phyloP scores from a whole-genome alignment of 108 stramenopile species.

The Skeletonema marinoi region DNA sequence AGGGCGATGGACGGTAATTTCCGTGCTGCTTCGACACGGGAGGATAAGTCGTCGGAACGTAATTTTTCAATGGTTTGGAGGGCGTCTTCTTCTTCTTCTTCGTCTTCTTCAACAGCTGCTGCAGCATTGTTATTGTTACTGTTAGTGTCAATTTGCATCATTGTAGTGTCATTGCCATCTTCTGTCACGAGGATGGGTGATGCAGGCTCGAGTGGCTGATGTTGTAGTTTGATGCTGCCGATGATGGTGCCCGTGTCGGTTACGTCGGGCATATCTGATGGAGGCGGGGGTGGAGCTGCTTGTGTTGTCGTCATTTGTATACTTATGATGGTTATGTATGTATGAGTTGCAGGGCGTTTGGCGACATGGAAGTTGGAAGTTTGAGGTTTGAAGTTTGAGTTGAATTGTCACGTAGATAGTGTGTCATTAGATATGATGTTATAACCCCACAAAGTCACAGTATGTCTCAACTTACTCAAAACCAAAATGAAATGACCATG shows the following conservation, averaged over 20 bases:
- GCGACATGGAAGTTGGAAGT: too few relatives aligned
- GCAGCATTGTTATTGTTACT: neutral
- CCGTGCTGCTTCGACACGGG: conserved; percentile 68
- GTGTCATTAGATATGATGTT: too few relatives aligned
- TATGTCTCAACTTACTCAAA: too few relatives aligned
- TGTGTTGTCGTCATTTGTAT: neutral
- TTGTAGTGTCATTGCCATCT: conserved; percentile 3
- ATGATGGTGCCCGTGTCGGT: conserved; percentile 45
- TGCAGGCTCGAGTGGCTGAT: conserved; percentile 1
- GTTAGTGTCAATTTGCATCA: conserved; percentile 2
- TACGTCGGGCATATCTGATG: conserved; percentile 38
- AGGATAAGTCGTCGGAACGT: conserved; percentile 73
- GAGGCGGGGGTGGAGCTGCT: neutral
- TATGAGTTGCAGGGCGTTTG: too few relatives aligned
- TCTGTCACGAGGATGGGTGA: conserved; percentile 17
- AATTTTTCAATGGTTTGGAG: conserved; percentile 80
- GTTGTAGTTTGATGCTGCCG: conserved; percentile 15
- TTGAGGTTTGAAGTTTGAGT: too few relatives aligned
- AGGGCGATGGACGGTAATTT: conserved; percentile 64
- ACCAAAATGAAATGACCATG: too few relatives aligned
- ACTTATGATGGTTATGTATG: too few relatives aligned
- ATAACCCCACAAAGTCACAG: too few relatives aligned
- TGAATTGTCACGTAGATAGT: too few relatives aligned
- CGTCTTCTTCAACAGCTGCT: neutral
- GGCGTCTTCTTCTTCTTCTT: conserved; percentile 76